phyloP scores from a whole-genome alignment of 129 eudicot species.

The Artemisia argyi region DNA sequence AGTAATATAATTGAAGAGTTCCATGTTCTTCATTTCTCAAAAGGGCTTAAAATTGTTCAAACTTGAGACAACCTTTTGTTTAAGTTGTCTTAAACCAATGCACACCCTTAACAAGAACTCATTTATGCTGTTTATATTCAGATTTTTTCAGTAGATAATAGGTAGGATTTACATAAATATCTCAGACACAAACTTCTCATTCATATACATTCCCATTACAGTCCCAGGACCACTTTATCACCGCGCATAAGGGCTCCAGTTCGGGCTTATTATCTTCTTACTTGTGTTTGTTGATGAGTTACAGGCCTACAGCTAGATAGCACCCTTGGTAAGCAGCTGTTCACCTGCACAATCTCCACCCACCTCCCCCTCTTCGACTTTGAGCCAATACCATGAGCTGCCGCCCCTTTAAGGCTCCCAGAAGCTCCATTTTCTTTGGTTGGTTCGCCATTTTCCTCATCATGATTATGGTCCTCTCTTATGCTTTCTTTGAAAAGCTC shows the following conservation, averaged over 20 bases:
- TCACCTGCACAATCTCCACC: constrained; percentile 37
- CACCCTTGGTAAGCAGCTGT: constrained; percentile 41
- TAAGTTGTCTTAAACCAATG: not conserved
- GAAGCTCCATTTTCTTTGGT: constrained; percentile 17
- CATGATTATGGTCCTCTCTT: constrained; percentile 17
- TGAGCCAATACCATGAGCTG: constrained; percentile 28
- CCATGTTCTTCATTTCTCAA: not conserved
- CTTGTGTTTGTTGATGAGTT: constrained; percentile 33
- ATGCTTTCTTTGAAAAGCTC: constrained; percentile 59
- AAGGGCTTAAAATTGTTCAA: not conserved
- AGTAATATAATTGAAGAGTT: too few relatives aligned
- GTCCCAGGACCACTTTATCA: not conserved
- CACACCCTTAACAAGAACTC: not conserved
- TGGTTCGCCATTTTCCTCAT: constrained; percentile 15
- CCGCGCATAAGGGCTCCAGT: not conserved
- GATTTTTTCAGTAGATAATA: not conserved
- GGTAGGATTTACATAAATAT: constrained; percentile 7
- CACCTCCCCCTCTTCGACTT: constrained; percentile 34
- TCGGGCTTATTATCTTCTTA: constrained; percentile 42
- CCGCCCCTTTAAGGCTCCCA: constrained; percentile 28
- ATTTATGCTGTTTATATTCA: not conserved
- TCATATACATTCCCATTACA: constrained; percentile 21
- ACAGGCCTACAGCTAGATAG: constrained; percentile 46
- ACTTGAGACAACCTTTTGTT: not conserved
- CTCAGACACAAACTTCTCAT: not conserved